These are phyloP conservation scores for Salix caprea DNA, from an alignment of 345 rosid species.

Conservation along the genomic window DNA sequence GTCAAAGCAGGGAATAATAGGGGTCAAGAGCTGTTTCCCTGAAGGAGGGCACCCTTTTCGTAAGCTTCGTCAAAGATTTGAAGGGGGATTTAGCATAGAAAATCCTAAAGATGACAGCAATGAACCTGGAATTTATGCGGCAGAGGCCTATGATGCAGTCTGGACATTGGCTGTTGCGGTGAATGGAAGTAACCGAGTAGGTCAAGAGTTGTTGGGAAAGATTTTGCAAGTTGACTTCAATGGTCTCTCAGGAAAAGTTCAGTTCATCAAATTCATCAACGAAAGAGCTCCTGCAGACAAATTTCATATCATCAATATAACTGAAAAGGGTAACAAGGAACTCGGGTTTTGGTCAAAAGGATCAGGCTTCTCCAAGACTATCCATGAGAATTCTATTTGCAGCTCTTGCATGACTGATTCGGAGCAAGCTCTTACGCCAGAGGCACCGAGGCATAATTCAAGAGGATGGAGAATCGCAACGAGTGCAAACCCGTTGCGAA, in stretches of 20 bases:
- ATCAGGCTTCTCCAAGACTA: constrained; percentile 12
- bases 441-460: constrained; percentile 4
- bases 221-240: constrained; percentile 6
- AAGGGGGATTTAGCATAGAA: not conserved
- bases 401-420: constrained; percentile 10
- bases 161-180: constrained; percentile 15
- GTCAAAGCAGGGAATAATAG: constrained; percentile 26
- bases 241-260: constrained; percentile 19
- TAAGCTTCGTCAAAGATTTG: constrained; percentile 9
- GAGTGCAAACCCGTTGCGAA: constrained; percentile 1
- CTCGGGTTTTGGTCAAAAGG: constrained; percentile 28
- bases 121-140: constrained; percentile 21
- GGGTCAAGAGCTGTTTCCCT: constrained; percentile 14
- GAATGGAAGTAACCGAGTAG: not conserved
- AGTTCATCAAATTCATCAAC: constrained; percentile 1
- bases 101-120: constrained; percentile 13
- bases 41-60: not conserved
- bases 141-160: constrained; percentile 19
- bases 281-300: not conserved
- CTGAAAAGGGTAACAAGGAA: constrained; percentile 9
- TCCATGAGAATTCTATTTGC: not conserved
- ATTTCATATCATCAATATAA: constrained; percentile 21
- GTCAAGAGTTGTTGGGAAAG: not conserved
- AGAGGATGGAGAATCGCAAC: constrained; percentile 22
- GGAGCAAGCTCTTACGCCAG: constrained; percentile 25